Evolutionary conservation across 768 basidiomycete genomes (phyloP).

Genomic region (Aureoboletus auriporus): DNA sequence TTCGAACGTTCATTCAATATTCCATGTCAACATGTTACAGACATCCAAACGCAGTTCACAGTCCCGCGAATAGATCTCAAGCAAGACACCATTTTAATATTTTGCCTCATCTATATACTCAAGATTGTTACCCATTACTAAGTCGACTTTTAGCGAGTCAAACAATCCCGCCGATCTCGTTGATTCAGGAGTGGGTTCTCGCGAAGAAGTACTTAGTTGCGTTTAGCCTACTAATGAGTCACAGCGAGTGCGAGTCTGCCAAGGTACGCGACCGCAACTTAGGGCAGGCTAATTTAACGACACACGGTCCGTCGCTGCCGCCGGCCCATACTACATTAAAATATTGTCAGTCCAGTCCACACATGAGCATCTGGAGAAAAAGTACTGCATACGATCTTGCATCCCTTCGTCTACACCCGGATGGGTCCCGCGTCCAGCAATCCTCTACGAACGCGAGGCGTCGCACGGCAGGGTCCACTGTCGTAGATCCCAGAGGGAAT

Average conservation of each 20-base stretch:
- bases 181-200: background rate
- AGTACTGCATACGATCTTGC: slow-evolving; percentile 65
- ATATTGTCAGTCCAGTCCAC: too few species aligned
- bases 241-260: too few species aligned
- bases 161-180: slow-evolving; percentile 46
- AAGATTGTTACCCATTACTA: background rate
- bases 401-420: slow-evolving; percentile 59
- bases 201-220: too few species aligned
- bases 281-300: too few species aligned
- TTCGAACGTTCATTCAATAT: too few species aligned
- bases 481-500: slow-evolving; percentile 50
- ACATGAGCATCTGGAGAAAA: slow-evolving; percentile 31
- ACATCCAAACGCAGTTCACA: slow-evolving; percentile 5
- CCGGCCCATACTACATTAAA: too few species aligned
- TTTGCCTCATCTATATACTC: slow-evolving; percentile 44
- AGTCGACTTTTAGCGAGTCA: slow-evolving; percentile 29
- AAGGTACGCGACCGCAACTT: too few species aligned
- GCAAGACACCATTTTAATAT: slow-evolving; percentile 45
- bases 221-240: too few species aligned
- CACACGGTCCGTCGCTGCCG: too few species aligned
- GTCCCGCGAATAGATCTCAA: background rate
- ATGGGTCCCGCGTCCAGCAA: slow-evolving; percentile 57
- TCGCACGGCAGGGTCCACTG: slow-evolving; percentile 33
- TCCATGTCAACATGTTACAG: slow-evolving; percentile 15
- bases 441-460: slow-evolving; percentile 32